Evolutionary conservation across 208 protist genomes (phyloP).

Genomic region (Phytomonas sp.): DNA sequence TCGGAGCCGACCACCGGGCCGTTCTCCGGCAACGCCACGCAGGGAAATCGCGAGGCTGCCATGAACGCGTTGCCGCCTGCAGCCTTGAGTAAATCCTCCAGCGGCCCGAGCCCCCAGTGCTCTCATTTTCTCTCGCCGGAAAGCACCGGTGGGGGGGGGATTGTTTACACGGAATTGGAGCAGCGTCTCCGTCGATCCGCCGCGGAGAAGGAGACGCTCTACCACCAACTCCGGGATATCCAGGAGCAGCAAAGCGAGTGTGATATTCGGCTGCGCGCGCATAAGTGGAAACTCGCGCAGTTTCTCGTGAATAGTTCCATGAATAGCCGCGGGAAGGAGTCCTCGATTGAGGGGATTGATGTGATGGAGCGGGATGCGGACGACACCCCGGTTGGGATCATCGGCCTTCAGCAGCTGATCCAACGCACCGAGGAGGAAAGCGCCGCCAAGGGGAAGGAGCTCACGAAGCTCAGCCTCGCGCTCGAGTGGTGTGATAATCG

Average conservation of each 20-base stretch:
- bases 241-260: constrained; percentile 46
- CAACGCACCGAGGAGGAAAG: constrained; percentile 31
- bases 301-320: constrained; percentile 46
- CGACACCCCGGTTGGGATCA: constrained; percentile 43
- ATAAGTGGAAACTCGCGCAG: constrained; percentile 62
- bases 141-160: constrained; percentile 8
- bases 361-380: background rate
- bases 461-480: constrained; percentile 23
- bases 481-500: constrained; percentile 46
- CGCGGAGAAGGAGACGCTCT: constrained; percentile 55
- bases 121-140: constrained; percentile 10
- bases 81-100: background rate
- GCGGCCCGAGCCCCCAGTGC: constrained; percentile 6
- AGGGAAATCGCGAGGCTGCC: no score
- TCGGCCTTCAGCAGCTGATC: constrained; percentile 49
- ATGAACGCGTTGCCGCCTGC: background rate
- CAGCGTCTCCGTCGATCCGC: constrained; percentile 42
- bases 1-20: background rate
- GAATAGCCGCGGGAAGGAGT: constrained; percentile 16
- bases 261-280: constrained; percentile 53
- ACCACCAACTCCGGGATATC: constrained; percentile 59
- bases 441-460: constrained; percentile 23
- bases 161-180: constrained; percentile 44
- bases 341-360: background rate
- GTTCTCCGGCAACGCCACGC: no score